These are phyloP conservation scores for Fragaria vesca DNA, from an alignment of 306 rosid species.

Conservation along the genomic window DNA sequence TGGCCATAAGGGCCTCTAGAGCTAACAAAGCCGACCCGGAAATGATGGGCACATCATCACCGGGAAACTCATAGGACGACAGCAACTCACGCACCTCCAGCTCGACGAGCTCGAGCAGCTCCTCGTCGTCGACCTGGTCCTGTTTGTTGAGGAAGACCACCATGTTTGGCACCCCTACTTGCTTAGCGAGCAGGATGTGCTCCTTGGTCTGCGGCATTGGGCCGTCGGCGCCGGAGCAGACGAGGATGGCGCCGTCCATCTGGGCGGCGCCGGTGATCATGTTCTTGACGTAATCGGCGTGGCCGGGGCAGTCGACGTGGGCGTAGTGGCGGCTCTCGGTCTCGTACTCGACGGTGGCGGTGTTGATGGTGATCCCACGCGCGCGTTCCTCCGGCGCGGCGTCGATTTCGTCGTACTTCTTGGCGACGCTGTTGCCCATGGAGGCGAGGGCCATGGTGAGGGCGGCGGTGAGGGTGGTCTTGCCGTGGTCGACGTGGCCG, in stretches of 20 bases:
- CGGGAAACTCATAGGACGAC: conserved; percentile 74
- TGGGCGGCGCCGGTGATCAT: conserved; percentile 87
- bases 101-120: conserved; percentile 75
- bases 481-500: conserved; percentile 93
- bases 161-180: conserved; percentile 81
- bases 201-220: conserved; percentile 89
- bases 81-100: conserved; percentile 82
- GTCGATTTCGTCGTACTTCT: conserved; percentile 83
- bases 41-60: conserved; percentile 75
- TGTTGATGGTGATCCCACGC: conserved; percentile 87
- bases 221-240: conserved; percentile 76
- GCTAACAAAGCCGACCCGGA: conserved; percentile 81
- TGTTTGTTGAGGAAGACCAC: conserved; percentile 77
- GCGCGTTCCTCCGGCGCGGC: conserved; percentile 89
- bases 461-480: conserved; percentile 88
- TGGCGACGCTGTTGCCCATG: conserved; percentile 58
- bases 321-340: conserved; percentile 88
- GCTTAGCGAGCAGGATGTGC: conserved; percentile 76
- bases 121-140: conserved; percentile 88
- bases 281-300: conserved; percentile 76
- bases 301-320: conserved; percentile 83
- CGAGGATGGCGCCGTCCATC: conserved; percentile 85
- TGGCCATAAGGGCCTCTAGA: conserved; percentile 71
- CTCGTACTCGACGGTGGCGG: conserved; percentile 93
- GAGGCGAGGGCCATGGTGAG: conserved; percentile 84